phyloP scores from a whole-genome alignment of 495 filamentous ascomycete genomes.

The Lophiotrema nucula region DNA sequence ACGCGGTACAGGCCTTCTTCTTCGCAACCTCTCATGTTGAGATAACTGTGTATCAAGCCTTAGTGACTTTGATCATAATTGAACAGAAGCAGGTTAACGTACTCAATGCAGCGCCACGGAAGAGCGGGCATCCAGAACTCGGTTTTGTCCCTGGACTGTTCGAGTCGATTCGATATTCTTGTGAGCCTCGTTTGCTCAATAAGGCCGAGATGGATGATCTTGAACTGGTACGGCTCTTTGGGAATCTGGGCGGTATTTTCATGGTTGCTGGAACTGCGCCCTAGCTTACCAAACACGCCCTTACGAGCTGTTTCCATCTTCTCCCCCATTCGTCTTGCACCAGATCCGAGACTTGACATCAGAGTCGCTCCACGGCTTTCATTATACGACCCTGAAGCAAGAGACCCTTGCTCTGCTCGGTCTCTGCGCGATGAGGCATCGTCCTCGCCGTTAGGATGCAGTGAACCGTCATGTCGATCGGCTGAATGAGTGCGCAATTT shows the following conservation, averaged over 20 bases:
- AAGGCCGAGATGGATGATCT: slow-evolving; percentile 75
- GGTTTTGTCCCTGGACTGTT: slow-evolving; percentile 84
- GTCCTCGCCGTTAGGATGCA: slow-evolving; percentile 33
- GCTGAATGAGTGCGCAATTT: slow-evolving; percentile 59
- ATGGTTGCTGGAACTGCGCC: slow-evolving; percentile 66
- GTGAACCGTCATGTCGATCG: slow-evolving; percentile 52
- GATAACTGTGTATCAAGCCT: slow-evolving; percentile 59
- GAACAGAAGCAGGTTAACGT: slow-evolving; percentile 37
- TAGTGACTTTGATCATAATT: slow-evolving; percentile 5
- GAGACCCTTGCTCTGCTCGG: slow-evolving; percentile 50
- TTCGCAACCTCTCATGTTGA: slow-evolving; percentile 86
- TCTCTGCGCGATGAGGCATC: slow-evolving; percentile 49
- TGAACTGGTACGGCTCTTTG: slow-evolving; percentile 74
- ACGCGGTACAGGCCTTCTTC: slow-evolving; percentile 88
- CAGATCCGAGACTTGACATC: slow-evolving; percentile 49
- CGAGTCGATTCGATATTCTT: slow-evolving; percentile 78
- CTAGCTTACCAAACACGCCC: slow-evolving; percentile 72
- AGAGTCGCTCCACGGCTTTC: slow-evolving; percentile 62
- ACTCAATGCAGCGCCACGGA: slow-evolving; percentile 87
- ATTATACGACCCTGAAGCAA: slow-evolving; percentile 56
- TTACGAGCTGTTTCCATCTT: slow-evolving; percentile 72
- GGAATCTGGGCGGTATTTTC: slow-evolving; percentile 62
- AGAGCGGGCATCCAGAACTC: slow-evolving; percentile 97
- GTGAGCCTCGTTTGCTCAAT: slow-evolving; percentile 83
- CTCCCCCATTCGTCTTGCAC: slow-evolving; percentile 67